Conservation (phyloP, 768 basidiomycete genomes). For the Amanita molliuscula region DNA sequence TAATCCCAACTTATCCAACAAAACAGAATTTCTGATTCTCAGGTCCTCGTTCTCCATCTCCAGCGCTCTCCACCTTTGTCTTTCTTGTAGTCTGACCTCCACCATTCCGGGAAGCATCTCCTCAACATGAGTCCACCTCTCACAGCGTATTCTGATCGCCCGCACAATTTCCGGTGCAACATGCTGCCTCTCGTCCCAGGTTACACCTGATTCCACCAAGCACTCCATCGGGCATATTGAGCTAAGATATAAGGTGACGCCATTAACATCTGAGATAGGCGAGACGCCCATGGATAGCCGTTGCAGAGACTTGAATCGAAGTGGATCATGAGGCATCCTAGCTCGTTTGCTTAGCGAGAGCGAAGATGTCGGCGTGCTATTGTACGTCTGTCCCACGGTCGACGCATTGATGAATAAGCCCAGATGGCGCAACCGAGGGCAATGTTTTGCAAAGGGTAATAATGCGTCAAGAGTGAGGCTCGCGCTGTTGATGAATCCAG, state of each 20-base stretch:
- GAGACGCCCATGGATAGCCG: constrained; percentile 43
- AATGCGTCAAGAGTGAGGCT: constrained; percentile 28
- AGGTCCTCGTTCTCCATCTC: constrained; percentile 40
- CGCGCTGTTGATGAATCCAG: constrained; percentile 19
- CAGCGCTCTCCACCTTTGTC: constrained; percentile 24
- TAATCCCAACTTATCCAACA: constrained; percentile 23
- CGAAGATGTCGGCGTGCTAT: constrained; percentile 11
- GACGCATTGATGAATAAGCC: constrained; percentile 31
- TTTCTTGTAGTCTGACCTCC: constrained; percentile 33
- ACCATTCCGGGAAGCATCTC: constrained; percentile 33
- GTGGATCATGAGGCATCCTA: constrained; percentile 9
- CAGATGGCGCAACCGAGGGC: constrained; percentile 27
- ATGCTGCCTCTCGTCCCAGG: constrained; percentile 26
- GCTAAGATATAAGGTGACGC: constrained; percentile 43
- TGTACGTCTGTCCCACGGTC: constrained; percentile 12
- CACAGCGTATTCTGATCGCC: constrained; percentile 14
- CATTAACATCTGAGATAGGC: constrained; percentile 26
- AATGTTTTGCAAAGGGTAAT: constrained; percentile 29
- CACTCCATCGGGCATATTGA: constrained; percentile 36
- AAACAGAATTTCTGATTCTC: constrained; percentile 30
- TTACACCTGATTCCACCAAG: constrained; percentile 33
- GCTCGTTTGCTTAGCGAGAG: constrained; percentile 9
- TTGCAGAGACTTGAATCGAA: constrained; percentile 21
- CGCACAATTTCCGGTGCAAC: constrained; percentile 7
- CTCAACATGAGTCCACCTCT: constrained; percentile 32